Evolutionary conservation across 192 early-diverging fungal genomes (phyloP), one percentile per base, ranked within the genome.

Genomic region (Oehlia diaphana): DNA sequence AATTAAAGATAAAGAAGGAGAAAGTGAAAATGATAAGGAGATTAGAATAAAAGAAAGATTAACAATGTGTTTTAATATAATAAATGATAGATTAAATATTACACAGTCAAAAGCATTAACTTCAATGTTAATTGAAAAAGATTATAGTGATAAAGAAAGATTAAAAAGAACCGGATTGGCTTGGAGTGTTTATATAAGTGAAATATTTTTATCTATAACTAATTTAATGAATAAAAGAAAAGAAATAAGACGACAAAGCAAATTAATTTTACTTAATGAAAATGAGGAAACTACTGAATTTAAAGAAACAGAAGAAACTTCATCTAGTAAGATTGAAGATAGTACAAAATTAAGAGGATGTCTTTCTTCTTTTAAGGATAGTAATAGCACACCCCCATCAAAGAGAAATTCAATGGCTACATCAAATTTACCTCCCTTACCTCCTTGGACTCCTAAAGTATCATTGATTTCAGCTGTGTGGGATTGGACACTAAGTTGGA

Each of bases 121-220:
- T 23, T 28, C 23, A 26, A 49, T 78, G 26, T 50, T 78, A 53
- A 50, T 78, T 68, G 66, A 66, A 35, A 78, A 42, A 10, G 65
- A 78, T 68, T 13, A 78, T 50, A 47, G 49, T n/a, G 23, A 49
- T 65, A 14, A 53, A n/a, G 31, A 42, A 63, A 28, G 23, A 12
- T 19, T 63, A 16, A 63, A 75, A 42, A 68, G 50, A 50, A 50
- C 65, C 8, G 65, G 47, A 9, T 21, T 68, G 1, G 65, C 42
- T 16, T 78, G 76, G 76, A 78, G 42, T 78, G 33, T 47, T 37
- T 78, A 68, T 78, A 66, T 78, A 21, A 68, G 65, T 16, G 76
- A 78, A 14, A 31, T 78, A 67, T 78, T 78, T 49, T n/a, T 78
- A 33, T 44, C 42, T 42, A 75, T 63, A 21, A n/a, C 58, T 5